phyloP scores from a whole-genome alignment of 805 yeast genomes.

The Metschnikowia sp. region DNA sequence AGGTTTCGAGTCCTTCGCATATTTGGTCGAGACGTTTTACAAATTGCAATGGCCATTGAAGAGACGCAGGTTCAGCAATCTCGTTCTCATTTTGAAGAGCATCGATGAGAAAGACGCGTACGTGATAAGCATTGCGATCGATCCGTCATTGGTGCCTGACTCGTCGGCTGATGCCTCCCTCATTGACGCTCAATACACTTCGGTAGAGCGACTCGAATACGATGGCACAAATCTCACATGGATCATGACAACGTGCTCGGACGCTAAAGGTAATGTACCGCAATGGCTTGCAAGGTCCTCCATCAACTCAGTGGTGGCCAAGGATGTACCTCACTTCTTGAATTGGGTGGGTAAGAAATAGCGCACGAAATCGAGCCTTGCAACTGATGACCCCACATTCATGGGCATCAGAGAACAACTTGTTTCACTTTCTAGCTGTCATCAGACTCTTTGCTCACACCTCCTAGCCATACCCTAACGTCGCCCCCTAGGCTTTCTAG shows the following conservation, averaged over 20 bases:
- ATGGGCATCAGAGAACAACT: not conserved
- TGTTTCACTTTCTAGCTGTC: not conserved
- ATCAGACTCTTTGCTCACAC: constrained; percentile 13
- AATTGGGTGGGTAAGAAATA: constrained; percentile 22
- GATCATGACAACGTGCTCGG: constrained; percentile 40
- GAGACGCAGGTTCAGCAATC: constrained; percentile 34
- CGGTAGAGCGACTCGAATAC: constrained; percentile 31
- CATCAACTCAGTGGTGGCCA: constrained; percentile 33
- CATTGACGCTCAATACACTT: constrained; percentile 33
- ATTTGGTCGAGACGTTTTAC: constrained; percentile 32
- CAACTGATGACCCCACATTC: too few relatives aligned
- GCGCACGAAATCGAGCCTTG: not conserved
- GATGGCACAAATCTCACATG: constrained; percentile 26
- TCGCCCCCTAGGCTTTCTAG: constrained; percentile 42
- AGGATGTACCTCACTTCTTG: constrained; percentile 40
- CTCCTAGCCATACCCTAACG: constrained; percentile 40
- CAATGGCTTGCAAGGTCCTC: constrained; percentile 30
- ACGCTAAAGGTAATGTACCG: constrained; percentile 40
- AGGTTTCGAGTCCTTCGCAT: constrained; percentile 20
- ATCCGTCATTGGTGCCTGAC: constrained; percentile 22
- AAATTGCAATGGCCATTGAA: constrained; percentile 36
- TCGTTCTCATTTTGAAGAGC: constrained; percentile 27
- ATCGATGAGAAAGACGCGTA: constrained; percentile 21
- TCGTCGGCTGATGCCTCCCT: constrained; percentile 11
- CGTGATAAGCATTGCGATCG: constrained; percentile 33